Conservation (phyloP, 2,329 filamentous ascomycete genomes). For the Leptographium galeiforme region DNA sequence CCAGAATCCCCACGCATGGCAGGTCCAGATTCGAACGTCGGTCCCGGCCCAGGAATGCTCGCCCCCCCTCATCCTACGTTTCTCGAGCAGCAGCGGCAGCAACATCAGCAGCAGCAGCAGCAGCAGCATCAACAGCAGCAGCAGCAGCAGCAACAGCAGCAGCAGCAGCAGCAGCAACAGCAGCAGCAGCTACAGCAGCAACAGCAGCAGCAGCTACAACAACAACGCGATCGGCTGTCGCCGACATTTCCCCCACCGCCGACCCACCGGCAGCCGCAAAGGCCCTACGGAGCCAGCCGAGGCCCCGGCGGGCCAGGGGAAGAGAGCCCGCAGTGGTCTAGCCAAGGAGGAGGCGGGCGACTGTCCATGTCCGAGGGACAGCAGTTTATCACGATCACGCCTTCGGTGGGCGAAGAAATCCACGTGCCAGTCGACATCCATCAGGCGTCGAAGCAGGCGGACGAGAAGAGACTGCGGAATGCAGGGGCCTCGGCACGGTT, state of each 20-base stretch:
- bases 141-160: neutral
- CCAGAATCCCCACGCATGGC: constrained; percentile 2
- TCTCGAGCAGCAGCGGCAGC: neutral
- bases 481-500: constrained; percentile 77
- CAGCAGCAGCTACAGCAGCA: neutral
- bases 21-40: neutral
- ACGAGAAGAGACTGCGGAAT: constrained; percentile 76
- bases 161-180: constrained; percentile 1
- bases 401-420: constrained; percentile 28
- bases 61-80: neutral
- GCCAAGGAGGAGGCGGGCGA: neutral
- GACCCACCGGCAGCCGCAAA: no score
- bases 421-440: constrained; percentile 64
- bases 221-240: neutral
- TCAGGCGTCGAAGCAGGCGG: constrained; percentile 67
- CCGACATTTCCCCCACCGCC: no score
- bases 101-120: neutral
- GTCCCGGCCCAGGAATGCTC: neutral
- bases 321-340: no score
- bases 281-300: neutral
- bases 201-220: constrained; percentile 4
- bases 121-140: neutral
- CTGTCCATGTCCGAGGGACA: constrained; percentile 16
- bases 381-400: constrained; percentile 19
- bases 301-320: neutral